Base-by-base conservation (phyloP, 768 basidiomycete genomes). In the Termitomyces heimii region DNA sequence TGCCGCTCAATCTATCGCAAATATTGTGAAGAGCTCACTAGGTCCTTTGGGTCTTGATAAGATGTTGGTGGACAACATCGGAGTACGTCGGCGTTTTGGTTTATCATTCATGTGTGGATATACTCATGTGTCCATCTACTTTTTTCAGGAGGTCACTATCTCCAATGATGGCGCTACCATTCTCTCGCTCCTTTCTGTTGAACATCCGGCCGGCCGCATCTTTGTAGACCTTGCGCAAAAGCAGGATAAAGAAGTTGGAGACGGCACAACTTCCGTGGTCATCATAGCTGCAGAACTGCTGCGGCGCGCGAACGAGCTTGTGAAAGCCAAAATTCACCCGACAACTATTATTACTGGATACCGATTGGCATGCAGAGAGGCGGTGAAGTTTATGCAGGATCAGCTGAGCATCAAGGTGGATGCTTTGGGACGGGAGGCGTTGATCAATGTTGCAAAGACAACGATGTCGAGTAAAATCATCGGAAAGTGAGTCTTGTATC, bases 131-230 rank as follows among this genome's bases (percentile, higher is more conserved):
- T 14, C 47, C 34, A 43, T 35, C 53, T 54, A 56, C 52, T 53
- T 35, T 55, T 31, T 61, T 54, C 57, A 96, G 94, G 97, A 99
- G 81, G 95, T 98, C 29, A 98, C 97, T 31, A 98, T 99, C 70
- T 98, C 97, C 47, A 99, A 99, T 74, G 97, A 98, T 75, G 97
- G 97, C 48, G 97, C 97, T 16, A 98, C 97, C n/a, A 99, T 99
- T 65, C 84, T 99, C 39, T 88, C 92, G 24, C 80, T 98, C 20
- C 79, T 98, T 40, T 86, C 93, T 16, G 95, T 99, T 45, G 93
- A 97, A 66, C 94, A 98, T 68, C 97, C 97, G 28, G 97, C 97
- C 4, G 97, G 94, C 22, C 88, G 92, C 62, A 94, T 99, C 61
- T 94, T 99, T 62, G 95, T 98, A 47, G 94, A 98, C 73, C 89